Evolutionary conservation across 768 basidiomycete genomes (phyloP).

Genomic region (Phlebiopsis flavidoalba): DNA sequence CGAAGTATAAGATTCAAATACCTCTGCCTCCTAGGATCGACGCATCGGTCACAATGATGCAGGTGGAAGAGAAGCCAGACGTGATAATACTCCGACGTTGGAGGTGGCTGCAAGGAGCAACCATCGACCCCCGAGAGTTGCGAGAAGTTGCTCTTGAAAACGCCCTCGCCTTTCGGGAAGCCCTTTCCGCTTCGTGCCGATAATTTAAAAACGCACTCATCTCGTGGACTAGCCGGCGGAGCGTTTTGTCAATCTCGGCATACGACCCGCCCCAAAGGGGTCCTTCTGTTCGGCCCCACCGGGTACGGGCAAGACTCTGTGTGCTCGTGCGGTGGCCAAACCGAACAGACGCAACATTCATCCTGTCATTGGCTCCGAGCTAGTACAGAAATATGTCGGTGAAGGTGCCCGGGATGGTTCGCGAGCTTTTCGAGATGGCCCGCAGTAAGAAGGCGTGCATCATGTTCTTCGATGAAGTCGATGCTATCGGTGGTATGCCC

Average conservation of each 20-base stretch:
- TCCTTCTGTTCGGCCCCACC: conserved; percentile 93
- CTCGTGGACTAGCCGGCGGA: conserved; percentile 76
- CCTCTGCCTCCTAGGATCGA: conserved; percentile 98
- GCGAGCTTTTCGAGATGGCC: conserved; percentile 99
- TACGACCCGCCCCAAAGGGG: conserved; percentile 98
- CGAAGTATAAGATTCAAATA: conserved; percentile 98
- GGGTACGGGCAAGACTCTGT: conserved; percentile 98
- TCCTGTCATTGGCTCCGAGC: conserved; percentile 96
- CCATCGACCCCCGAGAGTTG: conserved; percentile 98
- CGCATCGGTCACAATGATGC: conserved; percentile 99
- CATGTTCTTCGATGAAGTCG: conserved; percentile 99
- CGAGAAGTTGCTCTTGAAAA: conserved; percentile 98
- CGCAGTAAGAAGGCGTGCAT: conserved; percentile 98
- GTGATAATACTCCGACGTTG: conserved; percentile 97
- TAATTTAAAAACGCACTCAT: not conserved
- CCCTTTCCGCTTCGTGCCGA: not conserved
- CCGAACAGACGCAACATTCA: conserved; percentile 97
- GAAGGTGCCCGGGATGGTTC: conserved; percentile 98
- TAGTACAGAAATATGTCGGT: conserved; percentile 99
- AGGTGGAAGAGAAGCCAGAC: conserved; percentile 97
- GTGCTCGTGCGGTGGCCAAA: conserved; percentile 98
- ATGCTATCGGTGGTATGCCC: conserved; percentile 96
- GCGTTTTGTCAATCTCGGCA: conserved; percentile 95
- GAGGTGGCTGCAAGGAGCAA: conserved; percentile 99
- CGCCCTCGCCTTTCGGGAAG: conserved; percentile 88